Base-by-base conservation (phyloP, 768 basidiomycete genomes). In the Brasilioporus rufonigricans region DNA sequence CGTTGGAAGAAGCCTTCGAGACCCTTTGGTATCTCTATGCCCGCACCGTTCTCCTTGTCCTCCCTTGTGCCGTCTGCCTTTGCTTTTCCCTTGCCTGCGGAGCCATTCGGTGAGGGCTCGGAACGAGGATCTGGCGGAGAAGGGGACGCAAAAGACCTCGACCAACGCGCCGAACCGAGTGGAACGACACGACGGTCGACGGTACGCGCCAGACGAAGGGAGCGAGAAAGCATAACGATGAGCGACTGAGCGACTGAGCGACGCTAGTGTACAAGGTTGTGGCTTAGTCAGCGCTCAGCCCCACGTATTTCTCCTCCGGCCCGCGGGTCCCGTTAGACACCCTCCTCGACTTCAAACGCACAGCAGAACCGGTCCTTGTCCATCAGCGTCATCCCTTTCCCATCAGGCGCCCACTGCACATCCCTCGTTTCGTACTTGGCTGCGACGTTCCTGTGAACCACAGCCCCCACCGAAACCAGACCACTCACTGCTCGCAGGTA, bases 281-380 rank as follows among this genome's bases (percentile, higher is more conserved):
- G 7, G 58, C 65, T 67, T 65, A 65, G 64, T 64, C 56, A 65
- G 52, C 44, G 32, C 43, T 29, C 10, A 24, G 49, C 18, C 41
- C 50, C 52, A 21, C 12, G 27, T 26, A 16, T 43, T 35, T 47
- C 1, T 32, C 33, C 24, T 5, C 10, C 56, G 48, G 48, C 56
- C 43, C 43, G 36, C n/a, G 2, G 16, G 13, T 44, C n/a, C 23
- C 27, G 13, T 6, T 16, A 39, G 45, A 44, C 48, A 33, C 45
- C 61, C 43, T 79, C 83, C 62, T 82, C 78, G 7, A 90, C 89
- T 67, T 91, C 89, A 56, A 91, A 92, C 7, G 87, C 89, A 65
- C 90, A 91, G 65, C 93, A 95, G 65, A 93, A 96, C 39, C 80
- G 80, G 32, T 88, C 84, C 63, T 80, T 87, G 62, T 90, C 91